phyloP scores from a whole-genome alignment of 1,284 basidiomycete genomes.

The Heliocybe sulcata region DNA sequence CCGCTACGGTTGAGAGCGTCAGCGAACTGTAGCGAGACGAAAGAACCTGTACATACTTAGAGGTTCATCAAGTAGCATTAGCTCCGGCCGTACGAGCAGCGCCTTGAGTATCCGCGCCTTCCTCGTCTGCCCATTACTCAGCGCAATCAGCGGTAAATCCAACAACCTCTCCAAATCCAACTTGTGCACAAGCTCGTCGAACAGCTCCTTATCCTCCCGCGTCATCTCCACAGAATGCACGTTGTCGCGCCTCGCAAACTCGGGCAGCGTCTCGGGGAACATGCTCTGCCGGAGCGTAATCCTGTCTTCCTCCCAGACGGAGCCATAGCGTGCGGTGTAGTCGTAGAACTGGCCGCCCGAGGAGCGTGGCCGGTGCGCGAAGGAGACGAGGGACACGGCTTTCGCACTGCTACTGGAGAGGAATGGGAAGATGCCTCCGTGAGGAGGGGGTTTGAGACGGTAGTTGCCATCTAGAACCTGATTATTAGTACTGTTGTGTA shows the following conservation, averaged over 20 bases:
- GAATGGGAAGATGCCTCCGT: slow-evolving; percentile 70
- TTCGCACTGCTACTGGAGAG: slow-evolving; percentile 43
- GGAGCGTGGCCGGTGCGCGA: slow-evolving; percentile 54
- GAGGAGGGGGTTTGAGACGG: slow-evolving; percentile 34
- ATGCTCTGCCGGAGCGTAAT: slow-evolving; percentile 67
- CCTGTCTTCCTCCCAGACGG: slow-evolving; percentile 76
- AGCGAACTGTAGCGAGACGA: slow-evolving; percentile 10
- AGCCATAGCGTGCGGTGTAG: slow-evolving; percentile 86
- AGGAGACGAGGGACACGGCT: slow-evolving; percentile 63
- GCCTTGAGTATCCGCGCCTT: slow-evolving; percentile 81
- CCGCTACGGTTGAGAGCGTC: slow-evolving; percentile 38
- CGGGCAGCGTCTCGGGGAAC: slow-evolving; percentile 40
- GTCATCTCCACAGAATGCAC: slow-evolving; percentile 12
- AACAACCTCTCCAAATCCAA: slow-evolving; percentile 58
- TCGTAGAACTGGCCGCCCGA: slow-evolving; percentile 79
- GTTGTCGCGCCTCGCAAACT: slow-evolving; percentile 11
- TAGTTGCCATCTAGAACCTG: slow-evolving; percentile 11
- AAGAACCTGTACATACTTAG: slow-evolving; percentile 53
- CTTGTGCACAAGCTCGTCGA: slow-evolving; percentile 41
- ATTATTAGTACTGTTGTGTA: neutral
- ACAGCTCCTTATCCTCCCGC: slow-evolving; percentile 25
- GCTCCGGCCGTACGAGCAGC: slow-evolving; percentile 59
- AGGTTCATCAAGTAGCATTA: slow-evolving; percentile 84
- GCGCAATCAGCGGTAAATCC: slow-evolving; percentile 75
- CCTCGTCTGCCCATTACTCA: slow-evolving; percentile 91